These are phyloP conservation scores for Umbellularia californica DNA, from an alignment of 164 flowering plant species.

Conservation along the genomic window DNA sequence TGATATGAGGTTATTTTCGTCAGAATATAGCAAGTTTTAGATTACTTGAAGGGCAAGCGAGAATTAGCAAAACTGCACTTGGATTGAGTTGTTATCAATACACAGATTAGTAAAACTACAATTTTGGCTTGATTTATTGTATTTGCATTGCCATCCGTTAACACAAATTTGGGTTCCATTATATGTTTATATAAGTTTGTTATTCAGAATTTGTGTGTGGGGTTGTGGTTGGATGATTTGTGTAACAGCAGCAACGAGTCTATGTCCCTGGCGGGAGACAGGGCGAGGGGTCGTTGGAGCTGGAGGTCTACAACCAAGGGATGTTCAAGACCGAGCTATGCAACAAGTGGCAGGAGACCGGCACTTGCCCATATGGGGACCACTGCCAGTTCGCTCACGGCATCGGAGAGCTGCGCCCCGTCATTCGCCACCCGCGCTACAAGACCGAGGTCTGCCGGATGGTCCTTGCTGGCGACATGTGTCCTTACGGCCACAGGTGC, in stretches of 20 bases:
- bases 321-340: conserved; percentile 90
- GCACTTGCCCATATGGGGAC: conserved; percentile 72
- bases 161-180: neutral
- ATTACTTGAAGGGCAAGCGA: neutral
- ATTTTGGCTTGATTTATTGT: no score
- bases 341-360: conserved; percentile 92
- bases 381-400: conserved; percentile 94
- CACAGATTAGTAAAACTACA: no score
- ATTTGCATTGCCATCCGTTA: neutral
- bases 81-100: no score
- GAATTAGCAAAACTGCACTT: neutral
- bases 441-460: conserved; percentile 93
- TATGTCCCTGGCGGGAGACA: conserved; percentile 46
- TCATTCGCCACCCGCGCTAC: conserved; percentile 93
- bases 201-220: no score
- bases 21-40: neutral
- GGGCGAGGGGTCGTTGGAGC: conserved; percentile 53
- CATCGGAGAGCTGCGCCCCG: conserved; percentile 81
- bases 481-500: conserved; percentile 96
- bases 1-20: neutral
- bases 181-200: no score
- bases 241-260: conserved; percentile 45
- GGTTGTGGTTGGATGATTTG: neutral
- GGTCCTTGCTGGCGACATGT: conserved; percentile 68
- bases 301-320: conserved; percentile 84